Evolutionary conservation across 2,329 filamentous ascomycete genomes (phyloP).

Genomic region (Aspergillus proliferans): DNA sequence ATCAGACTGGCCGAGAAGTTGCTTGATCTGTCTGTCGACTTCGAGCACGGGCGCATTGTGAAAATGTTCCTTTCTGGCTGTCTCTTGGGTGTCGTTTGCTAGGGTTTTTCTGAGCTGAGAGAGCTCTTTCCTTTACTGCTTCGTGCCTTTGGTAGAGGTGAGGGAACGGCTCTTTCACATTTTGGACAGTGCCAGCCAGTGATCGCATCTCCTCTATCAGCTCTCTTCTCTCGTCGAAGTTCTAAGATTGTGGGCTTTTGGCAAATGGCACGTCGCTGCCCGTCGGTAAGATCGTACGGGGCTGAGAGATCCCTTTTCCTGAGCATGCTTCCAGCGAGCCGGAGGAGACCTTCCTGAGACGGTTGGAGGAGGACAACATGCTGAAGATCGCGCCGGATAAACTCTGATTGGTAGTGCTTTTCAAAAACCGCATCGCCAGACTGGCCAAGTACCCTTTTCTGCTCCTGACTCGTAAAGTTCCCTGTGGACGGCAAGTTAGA

Average conservation of each 20-base stretch:
- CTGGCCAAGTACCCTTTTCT: conserved; percentile 20
- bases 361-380: conserved; percentile 22
- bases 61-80: conserved; percentile 22
- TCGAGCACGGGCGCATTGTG: conserved; percentile 16
- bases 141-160: conserved; percentile 18
- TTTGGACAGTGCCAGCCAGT: conserved; percentile 16
- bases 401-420: conserved; percentile 23
- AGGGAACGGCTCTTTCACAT: conserved; percentile 12
- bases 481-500: conserved; percentile 10
- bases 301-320: conserved; percentile 18
- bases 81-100: conserved; percentile 13
- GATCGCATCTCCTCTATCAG: conserved; percentile 20
- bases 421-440: conserved; percentile 19
- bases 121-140: conserved; percentile 14
- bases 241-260: conserved; percentile 14
- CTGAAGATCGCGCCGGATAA: conserved; percentile 19
- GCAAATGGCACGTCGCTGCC: conserved; percentile 13
- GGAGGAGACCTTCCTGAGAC: conserved; percentile 17
- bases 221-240: conserved; percentile 20
- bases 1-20: conserved; percentile 17
- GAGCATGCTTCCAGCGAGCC: conserved; percentile 18
- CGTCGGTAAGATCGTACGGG: conserved; percentile 16
- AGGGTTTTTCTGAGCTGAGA: conserved; percentile 16
- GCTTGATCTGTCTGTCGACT: conserved; percentile 20
- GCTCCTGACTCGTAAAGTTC: conserved; percentile 23